Evolutionary conservation across 495 filamentous ascomycete genomes (phyloP).

Genomic region (Pyrenopolyporus hunteri): DNA sequence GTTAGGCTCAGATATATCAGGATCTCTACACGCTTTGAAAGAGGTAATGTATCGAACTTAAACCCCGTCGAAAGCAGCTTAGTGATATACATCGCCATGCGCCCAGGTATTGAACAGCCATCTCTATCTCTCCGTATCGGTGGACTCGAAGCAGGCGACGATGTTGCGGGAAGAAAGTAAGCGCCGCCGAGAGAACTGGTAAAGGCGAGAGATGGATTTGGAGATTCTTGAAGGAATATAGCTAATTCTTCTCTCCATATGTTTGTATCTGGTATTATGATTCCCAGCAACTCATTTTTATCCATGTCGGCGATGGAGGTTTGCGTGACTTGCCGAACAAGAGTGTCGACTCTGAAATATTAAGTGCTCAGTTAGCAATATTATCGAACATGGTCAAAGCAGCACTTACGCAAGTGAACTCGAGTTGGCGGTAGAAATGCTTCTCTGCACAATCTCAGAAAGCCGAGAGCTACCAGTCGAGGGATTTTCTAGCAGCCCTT

Average conservation of each 20-base stretch:
- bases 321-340: conserved; percentile 50
- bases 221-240: conserved; percentile 62
- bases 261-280: conserved; percentile 50
- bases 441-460: conserved; percentile 48
- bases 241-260: conserved; percentile 56
- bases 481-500: conserved; percentile 43
- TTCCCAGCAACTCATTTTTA: neutral
- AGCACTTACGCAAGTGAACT: conserved; percentile 50
- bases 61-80: conserved; percentile 55
- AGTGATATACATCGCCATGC: conserved; percentile 72
- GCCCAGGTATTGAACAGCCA: conserved; percentile 72
- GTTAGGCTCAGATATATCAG: conserved; percentile 51
- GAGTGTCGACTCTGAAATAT: conserved; percentile 47
- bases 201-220: conserved; percentile 69
- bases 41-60: conserved; percentile 38
- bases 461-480: conserved; percentile 41
- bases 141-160: conserved; percentile 29
- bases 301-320: conserved; percentile 33
- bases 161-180: conserved; percentile 65
- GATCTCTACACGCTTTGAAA: conserved; percentile 45
- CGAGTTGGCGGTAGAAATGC: conserved; percentile 47
- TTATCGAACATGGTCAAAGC: neutral
- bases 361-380: conserved; percentile 29
- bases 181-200: conserved; percentile 73
- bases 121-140: conserved; percentile 61